A percentile compares a stretch with the other conserved stretches of the same genome.
phyloP scores from a whole-genome alignment of 2,329 filamentous ascomycete genomes.

The Corinectria fuckeliana region DNA sequence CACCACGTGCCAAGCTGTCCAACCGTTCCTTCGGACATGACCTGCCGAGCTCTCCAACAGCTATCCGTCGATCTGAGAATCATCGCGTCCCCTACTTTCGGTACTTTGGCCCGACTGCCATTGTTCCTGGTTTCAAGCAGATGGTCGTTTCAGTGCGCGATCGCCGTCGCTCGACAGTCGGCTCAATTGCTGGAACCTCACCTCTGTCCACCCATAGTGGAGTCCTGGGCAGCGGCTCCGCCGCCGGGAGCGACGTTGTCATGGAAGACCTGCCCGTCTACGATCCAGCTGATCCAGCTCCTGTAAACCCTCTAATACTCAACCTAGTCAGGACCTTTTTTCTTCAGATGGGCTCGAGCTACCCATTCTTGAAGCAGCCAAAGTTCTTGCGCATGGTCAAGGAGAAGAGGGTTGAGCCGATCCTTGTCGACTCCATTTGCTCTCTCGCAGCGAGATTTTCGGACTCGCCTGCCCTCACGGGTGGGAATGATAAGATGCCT shows the following conservation, averaged over 20 bases:
- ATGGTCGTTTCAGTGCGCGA: constrained; percentile 83
- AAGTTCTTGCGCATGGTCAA: constrained; percentile 77
- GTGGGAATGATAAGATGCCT: constrained; percentile 54
- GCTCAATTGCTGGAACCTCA: constrained; percentile 62
- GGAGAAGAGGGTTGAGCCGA: constrained; percentile 82
- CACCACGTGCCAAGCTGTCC: constrained; percentile 15
- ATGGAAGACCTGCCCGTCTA: constrained; percentile 73
- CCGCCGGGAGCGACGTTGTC: constrained; percentile 51
- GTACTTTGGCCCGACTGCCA: constrained; percentile 90
- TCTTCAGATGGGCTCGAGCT: constrained; percentile 81
- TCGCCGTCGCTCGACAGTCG: constrained; percentile 63
- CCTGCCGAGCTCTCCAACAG: constrained; percentile 47
- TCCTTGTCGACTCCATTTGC: constrained; percentile 86
- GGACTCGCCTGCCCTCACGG: constrained; percentile 57
- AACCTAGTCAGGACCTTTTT: constrained; percentile 84
- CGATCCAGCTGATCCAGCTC: constrained; percentile 72
- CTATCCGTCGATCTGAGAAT: constrained; percentile 58
- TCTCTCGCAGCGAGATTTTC: constrained; percentile 84
- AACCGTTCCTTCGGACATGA: constrained; percentile 28
- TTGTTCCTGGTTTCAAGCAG: constrained; percentile 90
- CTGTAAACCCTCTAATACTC: constrained; percentile 77
- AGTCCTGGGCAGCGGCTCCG: constrained; percentile 47
- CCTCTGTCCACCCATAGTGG: constrained; percentile 51
- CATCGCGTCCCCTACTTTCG: constrained; percentile 85
- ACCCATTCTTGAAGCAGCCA: constrained; percentile 77